phyloP scores from a whole-genome alignment of 805 yeast genomes.

The Yamadazyma olivae region DNA sequence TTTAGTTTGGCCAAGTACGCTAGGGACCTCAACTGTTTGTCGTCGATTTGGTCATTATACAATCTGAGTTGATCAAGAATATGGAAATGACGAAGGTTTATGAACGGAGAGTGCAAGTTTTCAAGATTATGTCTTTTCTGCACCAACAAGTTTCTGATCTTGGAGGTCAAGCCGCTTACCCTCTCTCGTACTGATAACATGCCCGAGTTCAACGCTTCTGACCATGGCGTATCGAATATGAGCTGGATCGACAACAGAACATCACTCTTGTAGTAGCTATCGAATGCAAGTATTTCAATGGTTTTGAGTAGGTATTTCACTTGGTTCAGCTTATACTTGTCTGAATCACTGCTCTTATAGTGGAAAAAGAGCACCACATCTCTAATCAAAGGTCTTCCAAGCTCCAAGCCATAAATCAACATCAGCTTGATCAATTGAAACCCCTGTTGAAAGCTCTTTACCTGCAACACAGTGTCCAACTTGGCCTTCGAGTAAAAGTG shows the following conservation, averaged over 20 bases:
- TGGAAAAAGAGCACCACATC: constrained; percentile 3
- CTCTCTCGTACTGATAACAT: constrained; percentile 8
- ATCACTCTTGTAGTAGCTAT: constrained; percentile 11
- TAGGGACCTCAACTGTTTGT: constrained; percentile 1
- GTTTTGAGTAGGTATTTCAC: constrained; percentile 11
- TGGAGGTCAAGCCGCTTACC: constrained; percentile 10
- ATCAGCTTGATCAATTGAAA: constrained; percentile 8
- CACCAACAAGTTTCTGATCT: constrained; percentile 11
- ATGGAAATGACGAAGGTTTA: constrained; percentile 1
- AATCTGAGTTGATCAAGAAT: constrained; percentile 12
- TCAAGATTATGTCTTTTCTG: constrained; percentile 1
- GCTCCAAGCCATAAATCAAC: constrained; percentile 7
- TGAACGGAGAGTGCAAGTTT: not conserved
- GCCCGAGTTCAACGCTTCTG: not conserved
- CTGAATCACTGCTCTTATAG: not conserved
- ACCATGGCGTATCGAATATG: constrained; percentile 1
- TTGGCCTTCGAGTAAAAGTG: not conserved
- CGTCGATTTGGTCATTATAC: constrained; percentile 13
- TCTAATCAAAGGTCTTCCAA: constrained; percentile 6
- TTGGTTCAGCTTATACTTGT: constrained; percentile 2
- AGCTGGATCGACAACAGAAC: not conserved
- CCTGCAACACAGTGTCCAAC: constrained; percentile 2
- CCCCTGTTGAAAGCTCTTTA: constrained; percentile 9
- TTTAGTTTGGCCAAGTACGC: not conserved
- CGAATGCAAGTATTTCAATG: constrained; percentile 14